Percentiles rank a stretch among this genome's conserved stretches.
Conservation (phyloP, 179 eudicot species). For the Beta lomatogona region DNA sequence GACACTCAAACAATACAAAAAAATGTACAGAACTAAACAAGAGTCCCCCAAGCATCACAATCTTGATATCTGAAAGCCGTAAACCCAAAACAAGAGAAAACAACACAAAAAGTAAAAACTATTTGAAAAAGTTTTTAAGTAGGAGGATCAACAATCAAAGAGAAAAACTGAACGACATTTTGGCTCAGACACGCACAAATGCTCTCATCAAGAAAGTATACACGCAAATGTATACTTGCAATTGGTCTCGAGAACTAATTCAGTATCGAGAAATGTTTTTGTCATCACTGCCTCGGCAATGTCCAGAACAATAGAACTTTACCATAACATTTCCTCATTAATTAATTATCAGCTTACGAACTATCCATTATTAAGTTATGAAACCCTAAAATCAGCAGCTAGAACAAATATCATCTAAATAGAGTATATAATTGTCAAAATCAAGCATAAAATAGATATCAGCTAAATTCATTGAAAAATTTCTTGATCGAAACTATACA, state of each 20-base stretch:
- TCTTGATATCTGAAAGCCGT: neutral
- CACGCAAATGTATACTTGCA: constrained; percentile 25
- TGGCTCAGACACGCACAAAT: constrained; percentile 48
- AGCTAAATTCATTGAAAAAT: neutral
- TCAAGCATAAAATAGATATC: neutral
- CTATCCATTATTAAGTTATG: neutral
- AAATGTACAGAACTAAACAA: neutral
- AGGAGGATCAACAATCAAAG: neutral
- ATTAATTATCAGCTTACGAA: neutral
- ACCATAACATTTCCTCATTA: neutral
- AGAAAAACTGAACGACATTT: neutral
- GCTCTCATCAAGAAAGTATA: constrained; percentile 35
- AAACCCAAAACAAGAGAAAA: neutral
- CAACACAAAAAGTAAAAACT: neutral
- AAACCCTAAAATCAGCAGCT: neutral
- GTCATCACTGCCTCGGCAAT: constrained; percentile 34
- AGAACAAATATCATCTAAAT: no score
- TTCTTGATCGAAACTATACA: neutral
- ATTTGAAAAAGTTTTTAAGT: neutral
- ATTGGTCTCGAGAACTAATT: constrained; percentile 27
- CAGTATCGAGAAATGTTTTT: constrained; percentile 43
- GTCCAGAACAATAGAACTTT: neutral
- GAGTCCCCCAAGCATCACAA: neutral
- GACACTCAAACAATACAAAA: neutral
- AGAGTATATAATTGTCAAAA: neutral